These are phyloP conservation scores for Trichosanthes truncata DNA, from an alignment of 306 rosid species.

Conservation along the genomic window DNA sequence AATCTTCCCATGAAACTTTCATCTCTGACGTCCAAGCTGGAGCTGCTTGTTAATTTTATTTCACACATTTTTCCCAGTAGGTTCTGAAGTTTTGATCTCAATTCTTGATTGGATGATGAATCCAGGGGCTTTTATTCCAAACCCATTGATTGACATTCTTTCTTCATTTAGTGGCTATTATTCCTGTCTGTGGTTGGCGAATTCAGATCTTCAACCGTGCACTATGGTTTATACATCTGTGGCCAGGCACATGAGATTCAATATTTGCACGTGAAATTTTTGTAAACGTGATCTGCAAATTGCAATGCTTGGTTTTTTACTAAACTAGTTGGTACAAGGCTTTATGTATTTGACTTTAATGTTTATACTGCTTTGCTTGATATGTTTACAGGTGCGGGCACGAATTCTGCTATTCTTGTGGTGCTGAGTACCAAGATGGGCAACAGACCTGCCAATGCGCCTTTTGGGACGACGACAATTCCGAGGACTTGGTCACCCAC, in stretches of 20 bases:
- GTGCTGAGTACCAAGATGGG: constrained; percentile 52
- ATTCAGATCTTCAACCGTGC: neutral
- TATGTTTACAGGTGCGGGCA: constrained; percentile 59
- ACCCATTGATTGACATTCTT: neutral
- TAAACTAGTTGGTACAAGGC: neutral
- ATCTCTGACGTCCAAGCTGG: neutral
- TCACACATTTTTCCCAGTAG: neutral
- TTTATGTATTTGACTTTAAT: neutral
- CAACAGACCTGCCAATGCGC: constrained; percentile 81
- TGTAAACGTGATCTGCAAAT: neutral
- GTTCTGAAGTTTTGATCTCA: neutral
- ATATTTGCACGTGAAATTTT: neutral
- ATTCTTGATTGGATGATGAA: neutral
- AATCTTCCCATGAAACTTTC: neutral
- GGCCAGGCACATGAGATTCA: neutral
- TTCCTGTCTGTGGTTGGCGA: neutral
- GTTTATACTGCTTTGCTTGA: neutral
- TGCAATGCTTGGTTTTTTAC: neutral
- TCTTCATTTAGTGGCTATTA: neutral
- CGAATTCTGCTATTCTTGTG: constrained; percentile 87
- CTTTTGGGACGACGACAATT: constrained; percentile 65
- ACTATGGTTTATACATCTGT: neutral
- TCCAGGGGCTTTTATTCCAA: neutral
- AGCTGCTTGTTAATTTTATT: neutral
- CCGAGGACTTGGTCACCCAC: constrained; percentile 45